A percentile compares a stretch with the other conserved stretches of the same genome.
Conservation (phyloP, 108 stramenopile species). For the Conticribra weissflogii region DNA sequence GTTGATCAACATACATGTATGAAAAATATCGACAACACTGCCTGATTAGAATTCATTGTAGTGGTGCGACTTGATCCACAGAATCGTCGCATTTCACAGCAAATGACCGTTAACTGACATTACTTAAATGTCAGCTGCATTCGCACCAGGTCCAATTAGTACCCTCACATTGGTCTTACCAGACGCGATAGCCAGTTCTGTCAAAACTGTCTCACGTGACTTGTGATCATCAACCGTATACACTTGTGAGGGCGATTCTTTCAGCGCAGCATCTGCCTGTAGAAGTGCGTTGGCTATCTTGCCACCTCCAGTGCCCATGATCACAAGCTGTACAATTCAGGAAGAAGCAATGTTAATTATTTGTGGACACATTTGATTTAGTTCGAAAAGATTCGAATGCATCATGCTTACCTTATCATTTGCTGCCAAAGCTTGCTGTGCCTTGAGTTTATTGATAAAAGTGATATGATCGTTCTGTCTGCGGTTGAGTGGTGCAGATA, state of each 20-base stretch:
- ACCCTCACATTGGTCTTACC: constrained; percentile 10
- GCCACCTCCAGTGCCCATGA: constrained; percentile 32
- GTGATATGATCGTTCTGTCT: constrained; percentile 29
- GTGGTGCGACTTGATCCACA: no score
- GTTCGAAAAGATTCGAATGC: no score
- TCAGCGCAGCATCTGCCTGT: constrained; percentile 28
- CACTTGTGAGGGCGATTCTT: background rate
- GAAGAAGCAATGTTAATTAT: no score
- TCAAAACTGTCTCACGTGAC: constrained; percentile 1
- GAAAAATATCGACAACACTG: no score
- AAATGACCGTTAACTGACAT: no score
- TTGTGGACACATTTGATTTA: no score
- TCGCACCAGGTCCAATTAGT: background rate
- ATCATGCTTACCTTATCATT: constrained; percentile 32
- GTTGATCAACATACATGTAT: no score
- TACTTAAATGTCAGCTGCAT: no score
- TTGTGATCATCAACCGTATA: constrained; percentile 3
- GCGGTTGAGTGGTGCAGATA: constrained; percentile 34
- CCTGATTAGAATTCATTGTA: no score
- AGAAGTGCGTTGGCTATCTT: constrained; percentile 23
- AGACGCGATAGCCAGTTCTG: constrained; percentile 15
- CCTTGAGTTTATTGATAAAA: constrained; percentile 12
- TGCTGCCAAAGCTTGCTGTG: constrained; percentile 28
- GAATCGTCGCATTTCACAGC: no score
- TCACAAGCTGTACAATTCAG: constrained; percentile 35